These are phyloP conservation scores for Aspergillus arachidicola DNA, from an alignment of 2,329 filamentous ascomycete species.

Conservation along the genomic window DNA sequence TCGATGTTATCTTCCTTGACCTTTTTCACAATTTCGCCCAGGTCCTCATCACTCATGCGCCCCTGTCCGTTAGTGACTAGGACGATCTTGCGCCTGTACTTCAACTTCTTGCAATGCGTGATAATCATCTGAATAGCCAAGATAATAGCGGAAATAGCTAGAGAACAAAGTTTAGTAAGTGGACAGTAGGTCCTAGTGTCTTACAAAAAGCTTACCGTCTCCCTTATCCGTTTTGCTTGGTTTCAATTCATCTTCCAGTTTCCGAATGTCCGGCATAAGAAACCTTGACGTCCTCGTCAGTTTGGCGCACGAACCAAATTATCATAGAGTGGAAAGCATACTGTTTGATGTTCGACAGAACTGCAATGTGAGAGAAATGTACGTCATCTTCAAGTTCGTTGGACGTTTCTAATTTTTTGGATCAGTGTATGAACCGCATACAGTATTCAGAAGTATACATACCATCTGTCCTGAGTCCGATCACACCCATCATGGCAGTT, in stretches of 20 bases:
- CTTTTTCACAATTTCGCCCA: slow-evolving; percentile 70
- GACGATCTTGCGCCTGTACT: slow-evolving; percentile 78
- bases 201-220: slow-evolving; percentile 59
- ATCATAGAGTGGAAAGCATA: slow-evolving; percentile 51
- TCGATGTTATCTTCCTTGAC: slow-evolving; percentile 77
- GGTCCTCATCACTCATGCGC: slow-evolving; percentile 69
- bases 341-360: slow-evolving; percentile 68
- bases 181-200: neutral
- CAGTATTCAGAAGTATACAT: slow-evolving; percentile 18
- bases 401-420: slow-evolving; percentile 55
- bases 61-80: slow-evolving; percentile 82
- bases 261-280: slow-evolving; percentile 69
- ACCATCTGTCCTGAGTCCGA: slow-evolving; percentile 79
- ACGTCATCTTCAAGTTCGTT: slow-evolving; percentile 69
- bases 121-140: slow-evolving; percentile 86
- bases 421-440: slow-evolving; percentile 15
- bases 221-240: slow-evolving; percentile 70
- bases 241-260: slow-evolving; percentile 64
- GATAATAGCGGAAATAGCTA: slow-evolving; percentile 78
- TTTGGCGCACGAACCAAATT: neutral
- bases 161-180: neutral
- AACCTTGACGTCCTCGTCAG: slow-evolving; percentile 43
- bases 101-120: slow-evolving; percentile 75
- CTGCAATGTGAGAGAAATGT: slow-evolving; percentile 78
- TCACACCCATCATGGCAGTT: slow-evolving; percentile 73